Percentiles rank a stretch among this genome's conserved stretches.
These are phyloP conservation scores for Plasmodium berghei DNA, from an alignment of 169 alveolate genomes.

Conservation along the genomic window DNA sequence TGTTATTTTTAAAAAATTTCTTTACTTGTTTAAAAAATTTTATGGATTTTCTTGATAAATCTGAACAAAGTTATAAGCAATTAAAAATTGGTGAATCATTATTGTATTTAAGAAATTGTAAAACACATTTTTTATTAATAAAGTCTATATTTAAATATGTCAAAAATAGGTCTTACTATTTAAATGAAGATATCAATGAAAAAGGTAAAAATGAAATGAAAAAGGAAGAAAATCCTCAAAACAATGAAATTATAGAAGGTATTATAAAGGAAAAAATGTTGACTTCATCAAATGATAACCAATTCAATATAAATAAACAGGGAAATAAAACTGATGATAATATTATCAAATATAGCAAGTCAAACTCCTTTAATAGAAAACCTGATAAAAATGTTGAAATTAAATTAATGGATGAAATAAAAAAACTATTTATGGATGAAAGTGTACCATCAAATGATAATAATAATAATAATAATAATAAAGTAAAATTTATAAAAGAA, in stretches of 20 bases:
- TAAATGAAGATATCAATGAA: background rate
- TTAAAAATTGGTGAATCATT: constrained; percentile 45
- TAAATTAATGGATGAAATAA: constrained; percentile 53
- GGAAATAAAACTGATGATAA: background rate
- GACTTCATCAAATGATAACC: background rate
- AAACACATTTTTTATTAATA: constrained; percentile 53
- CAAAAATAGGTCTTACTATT: background rate
- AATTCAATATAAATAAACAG: background rate
- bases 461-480: constrained; percentile 8
- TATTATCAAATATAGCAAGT: background rate
- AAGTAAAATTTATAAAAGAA: constrained; percentile 46
- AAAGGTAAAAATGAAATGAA: background rate
- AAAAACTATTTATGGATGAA: constrained; percentile 5
- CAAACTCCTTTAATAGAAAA: background rate
- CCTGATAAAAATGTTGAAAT: constrained; percentile 13
- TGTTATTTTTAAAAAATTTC: constrained; percentile 62
- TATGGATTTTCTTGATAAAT: constrained; percentile 41
- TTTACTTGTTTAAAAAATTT: constrained; percentile 55
- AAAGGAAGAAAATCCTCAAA: background rate
- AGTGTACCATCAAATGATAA: background rate
- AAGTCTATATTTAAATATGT: constrained; percentile 39
- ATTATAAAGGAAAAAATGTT: background rate
- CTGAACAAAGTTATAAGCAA: constrained; percentile 43
- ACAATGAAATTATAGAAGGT: background rate
- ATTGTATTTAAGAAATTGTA: constrained; percentile 68